Evolutionary conservation across 23 red algal genomes (phyloP).

Genomic region (Gracilariopsis chorda): DNA sequence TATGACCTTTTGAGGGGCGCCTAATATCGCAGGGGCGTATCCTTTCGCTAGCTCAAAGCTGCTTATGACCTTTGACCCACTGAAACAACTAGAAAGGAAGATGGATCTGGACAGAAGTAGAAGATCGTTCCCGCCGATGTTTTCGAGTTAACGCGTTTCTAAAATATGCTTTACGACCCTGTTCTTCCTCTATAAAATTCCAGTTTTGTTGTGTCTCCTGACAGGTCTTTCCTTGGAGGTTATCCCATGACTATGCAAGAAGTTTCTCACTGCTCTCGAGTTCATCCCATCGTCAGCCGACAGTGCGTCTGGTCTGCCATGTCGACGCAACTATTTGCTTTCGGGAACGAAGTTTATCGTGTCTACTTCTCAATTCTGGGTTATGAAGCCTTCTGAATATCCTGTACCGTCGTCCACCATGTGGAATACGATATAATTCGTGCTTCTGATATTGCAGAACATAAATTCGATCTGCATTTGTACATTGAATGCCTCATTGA

Average conservation of each 20-base stretch:
- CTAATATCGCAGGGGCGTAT: background rate
- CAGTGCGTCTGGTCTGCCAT: background rate
- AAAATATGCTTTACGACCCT: background rate
- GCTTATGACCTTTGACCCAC: no score
- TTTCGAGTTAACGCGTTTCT: background rate
- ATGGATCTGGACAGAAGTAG: background rate
- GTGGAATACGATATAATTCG: background rate
- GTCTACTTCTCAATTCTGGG: background rate
- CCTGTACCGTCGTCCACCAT: background rate
- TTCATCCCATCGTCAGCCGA: background rate
- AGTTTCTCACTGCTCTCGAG: background rate
- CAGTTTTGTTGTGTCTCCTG: background rate
- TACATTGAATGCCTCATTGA: conserved; percentile 6
- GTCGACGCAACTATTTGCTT: background rate
- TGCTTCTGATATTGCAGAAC: background rate
- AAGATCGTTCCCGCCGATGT: background rate
- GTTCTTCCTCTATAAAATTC: background rate
- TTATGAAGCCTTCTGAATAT: background rate
- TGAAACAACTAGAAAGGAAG: background rate
- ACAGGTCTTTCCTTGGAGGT: background rate
- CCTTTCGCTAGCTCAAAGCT: background rate
- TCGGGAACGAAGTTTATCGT: background rate
- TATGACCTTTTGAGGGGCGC: background rate
- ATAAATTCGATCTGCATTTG: conserved; percentile 6
- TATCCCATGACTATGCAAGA: background rate